Evolutionary conservation across 352 stramenopile species (phyloP), one percentile per base, ranked within the genome.

Genomic region (Globisporangium apiculatum): DNA sequence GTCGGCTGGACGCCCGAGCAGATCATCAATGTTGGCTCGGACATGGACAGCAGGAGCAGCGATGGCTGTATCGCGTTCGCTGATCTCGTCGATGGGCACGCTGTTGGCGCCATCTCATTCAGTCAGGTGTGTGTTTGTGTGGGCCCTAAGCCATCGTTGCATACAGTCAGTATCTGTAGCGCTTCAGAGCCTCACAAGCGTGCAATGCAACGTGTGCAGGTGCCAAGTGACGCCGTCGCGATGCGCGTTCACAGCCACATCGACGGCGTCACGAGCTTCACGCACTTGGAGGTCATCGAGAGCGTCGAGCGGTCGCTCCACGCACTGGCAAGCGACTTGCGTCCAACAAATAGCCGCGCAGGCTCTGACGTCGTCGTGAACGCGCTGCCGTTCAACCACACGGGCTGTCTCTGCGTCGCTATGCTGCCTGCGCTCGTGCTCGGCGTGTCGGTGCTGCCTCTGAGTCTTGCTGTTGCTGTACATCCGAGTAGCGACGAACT

Each of bases 221-320:
- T 64, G 42, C 6, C 45, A 18, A n/a, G 37, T 5, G 45, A 53
- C 2, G 10, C 37, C 5, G 41, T 64, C 7, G 58, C 51, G 15
- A 37, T 65, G 10, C 31, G 37, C 9, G 9, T 60, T n/a, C 17
- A 17, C 17, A 37, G 15, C 47, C 12, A 36, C 43, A 14, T 1
- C 4, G 48, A 14, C 35, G 8, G 24, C 10, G 31, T 5, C 10
- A 52, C 53, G 17, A 48, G 35, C 1, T 56, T 61, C 48, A 65
- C 53, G 18, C 60, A 65, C 48, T 57, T 65, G 48, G 18, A 65
- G 47, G 36, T 62, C 15, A 56, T 65, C 14, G 60, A 61, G 47
- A 61, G 53, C 15, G 36, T 65, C 15, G 60, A 62, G 35, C 53
- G 60, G 12, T 55, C 60, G 10, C 17, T 65, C 14, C 18, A 42